phyloP scores from a whole-genome alignment of 495 filamentous ascomycete species.

The Saxophila tyrrhenica region DNA sequence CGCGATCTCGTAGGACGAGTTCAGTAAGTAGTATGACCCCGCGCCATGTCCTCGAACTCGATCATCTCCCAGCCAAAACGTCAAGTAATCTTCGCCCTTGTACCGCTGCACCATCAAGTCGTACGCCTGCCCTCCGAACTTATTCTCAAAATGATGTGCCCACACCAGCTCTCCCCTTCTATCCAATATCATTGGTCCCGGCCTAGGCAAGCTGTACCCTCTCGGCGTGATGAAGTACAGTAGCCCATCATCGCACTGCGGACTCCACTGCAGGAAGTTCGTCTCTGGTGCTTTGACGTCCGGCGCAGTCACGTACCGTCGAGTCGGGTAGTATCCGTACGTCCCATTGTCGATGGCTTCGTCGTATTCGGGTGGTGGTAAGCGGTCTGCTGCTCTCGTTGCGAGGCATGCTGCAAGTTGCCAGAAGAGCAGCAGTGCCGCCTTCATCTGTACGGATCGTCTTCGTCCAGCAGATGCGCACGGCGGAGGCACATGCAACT shows the following conservation, averaged over 20 bases:
- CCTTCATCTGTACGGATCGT: not conserved
- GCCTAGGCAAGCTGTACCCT: conserved; percentile 12
- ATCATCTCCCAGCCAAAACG: conserved; percentile 43
- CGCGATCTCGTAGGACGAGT: conserved; percentile 16
- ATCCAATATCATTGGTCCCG: conserved; percentile 21
- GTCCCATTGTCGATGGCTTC: conserved; percentile 16
- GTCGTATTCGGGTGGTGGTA: conserved; percentile 13
- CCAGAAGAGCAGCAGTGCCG: conserved; percentile 9
- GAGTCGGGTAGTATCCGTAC: conserved; percentile 12
- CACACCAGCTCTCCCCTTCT: conserved; percentile 12
- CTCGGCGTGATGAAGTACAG: conserved; percentile 15
- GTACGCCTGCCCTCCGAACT: conserved; percentile 15
- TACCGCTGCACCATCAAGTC: conserved; percentile 19
- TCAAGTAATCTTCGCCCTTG: conserved; percentile 26
- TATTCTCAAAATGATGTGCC: conserved; percentile 10
- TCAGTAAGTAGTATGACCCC: conserved; percentile 39
- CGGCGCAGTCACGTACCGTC: conserved; percentile 4
- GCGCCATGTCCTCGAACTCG: conserved; percentile 36
- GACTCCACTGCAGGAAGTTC: conserved; percentile 16
- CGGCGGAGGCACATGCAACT: too few relatives aligned
- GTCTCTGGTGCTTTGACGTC: conserved; percentile 12
- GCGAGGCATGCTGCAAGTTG: conserved; percentile 11
- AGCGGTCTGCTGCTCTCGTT: not conserved
- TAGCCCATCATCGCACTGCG: conserved; percentile 16
- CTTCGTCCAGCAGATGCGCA: too few relatives aligned